Percentiles rank a stretch among this genome's conserved stretches.
Conservation (phyloP, 371 early-diverging fungal genomes). For the Blyttiomyces sp. region DNA sequence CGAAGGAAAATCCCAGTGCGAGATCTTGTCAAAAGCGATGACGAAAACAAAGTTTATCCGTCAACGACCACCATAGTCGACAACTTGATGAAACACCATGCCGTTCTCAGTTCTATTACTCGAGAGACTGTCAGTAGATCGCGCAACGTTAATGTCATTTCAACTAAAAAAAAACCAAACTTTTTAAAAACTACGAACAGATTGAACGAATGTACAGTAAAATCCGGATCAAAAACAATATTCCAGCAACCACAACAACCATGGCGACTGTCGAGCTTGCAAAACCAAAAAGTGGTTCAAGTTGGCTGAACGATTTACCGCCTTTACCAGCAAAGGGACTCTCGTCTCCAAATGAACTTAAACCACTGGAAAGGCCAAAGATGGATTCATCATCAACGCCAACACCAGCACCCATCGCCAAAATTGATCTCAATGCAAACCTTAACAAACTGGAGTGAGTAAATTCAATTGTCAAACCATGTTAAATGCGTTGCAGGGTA, state of each 20-base stretch:
- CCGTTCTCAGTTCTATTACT: not conserved
- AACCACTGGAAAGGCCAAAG: not conserved
- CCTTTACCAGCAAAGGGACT: not conserved
- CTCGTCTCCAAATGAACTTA: not conserved
- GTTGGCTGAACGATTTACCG: not conserved
- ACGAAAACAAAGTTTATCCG: not conserved
- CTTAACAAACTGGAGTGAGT: slow-evolving; percentile 36
- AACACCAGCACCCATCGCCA: too few relatives aligned
- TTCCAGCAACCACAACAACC: not conserved
- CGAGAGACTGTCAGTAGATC: slow-evolving; percentile 2
- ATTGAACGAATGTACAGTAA: not conserved
- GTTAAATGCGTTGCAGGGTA: too few relatives aligned
- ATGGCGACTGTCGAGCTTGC: not conserved
- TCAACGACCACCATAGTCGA: slow-evolving; percentile 4
- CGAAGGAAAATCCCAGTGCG: slow-evolving; percentile 30
- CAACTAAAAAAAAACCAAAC: not conserved
- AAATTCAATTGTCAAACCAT: not conserved
- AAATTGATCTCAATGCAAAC: slow-evolving; percentile 27
- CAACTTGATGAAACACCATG: slow-evolving; percentile 12
- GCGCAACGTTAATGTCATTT: not conserved
- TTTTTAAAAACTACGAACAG: slow-evolving; percentile 3
- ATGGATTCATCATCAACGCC: not conserved
- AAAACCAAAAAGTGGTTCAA: not conserved
- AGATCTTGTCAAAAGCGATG: not conserved
- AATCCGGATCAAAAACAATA: not conserved